Conservation (phyloP, 108 stramenopile genomes). For the Aureococcus anophagefferens region DNA sequence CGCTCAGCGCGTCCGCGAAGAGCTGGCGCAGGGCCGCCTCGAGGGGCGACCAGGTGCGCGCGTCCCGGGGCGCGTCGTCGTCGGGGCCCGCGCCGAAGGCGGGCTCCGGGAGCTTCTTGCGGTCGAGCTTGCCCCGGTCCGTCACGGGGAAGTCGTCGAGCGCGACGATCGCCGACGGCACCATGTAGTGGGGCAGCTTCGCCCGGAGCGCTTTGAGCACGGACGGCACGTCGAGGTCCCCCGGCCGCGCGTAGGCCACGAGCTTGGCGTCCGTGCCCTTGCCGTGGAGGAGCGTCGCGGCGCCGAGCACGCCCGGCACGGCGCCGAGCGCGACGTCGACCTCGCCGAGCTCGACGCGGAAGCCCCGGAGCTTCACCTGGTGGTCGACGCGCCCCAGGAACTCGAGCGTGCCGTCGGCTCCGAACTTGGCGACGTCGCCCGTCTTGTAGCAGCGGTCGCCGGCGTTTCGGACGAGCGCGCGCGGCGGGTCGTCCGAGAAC, state of each 20-base stretch:
- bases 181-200: not conserved
- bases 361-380: slow-evolving; percentile 29
- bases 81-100: not conserved
- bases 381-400: slow-evolving; percentile 24
- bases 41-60: not conserved
- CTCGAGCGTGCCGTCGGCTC: slow-evolving; percentile 13
- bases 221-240: not conserved
- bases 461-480: not conserved
- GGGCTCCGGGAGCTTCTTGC: not conserved
- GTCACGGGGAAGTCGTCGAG: not conserved
- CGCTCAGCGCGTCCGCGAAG: not conserved
- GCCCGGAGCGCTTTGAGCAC: not conserved
- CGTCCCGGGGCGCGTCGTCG: too few species aligned
- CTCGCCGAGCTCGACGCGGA: slow-evolving; percentile 30
- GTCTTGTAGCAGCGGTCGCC: slow-evolving; percentile 6
- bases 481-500: not conserved
- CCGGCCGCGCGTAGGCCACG: not conserved
- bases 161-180: not conserved
- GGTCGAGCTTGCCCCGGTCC: not conserved
- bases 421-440: slow-evolving; percentile 19
- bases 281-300: not conserved
- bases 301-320: not conserved
- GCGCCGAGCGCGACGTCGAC: not conserved
- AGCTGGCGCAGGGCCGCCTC: not conserved
- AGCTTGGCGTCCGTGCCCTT: not conserved